A percentile compares a stretch with the other conserved stretches of the same genome.
Conservation (phyloP, 2,329 filamentous ascomycete genomes). For the Lithohypha guttulata region DNA sequence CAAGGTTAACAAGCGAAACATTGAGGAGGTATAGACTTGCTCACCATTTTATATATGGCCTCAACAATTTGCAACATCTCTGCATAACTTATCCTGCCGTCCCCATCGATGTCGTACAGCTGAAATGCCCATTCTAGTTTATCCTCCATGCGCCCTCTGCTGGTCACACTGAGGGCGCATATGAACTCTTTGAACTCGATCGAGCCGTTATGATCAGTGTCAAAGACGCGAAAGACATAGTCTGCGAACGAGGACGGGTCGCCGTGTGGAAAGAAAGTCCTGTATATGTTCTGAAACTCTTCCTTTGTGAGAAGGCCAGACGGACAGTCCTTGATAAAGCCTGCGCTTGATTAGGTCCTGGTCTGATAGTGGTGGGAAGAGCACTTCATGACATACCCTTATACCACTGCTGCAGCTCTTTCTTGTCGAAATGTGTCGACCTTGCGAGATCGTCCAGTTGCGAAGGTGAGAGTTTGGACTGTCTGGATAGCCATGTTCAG, state of each 20-base stretch:
- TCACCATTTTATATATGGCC: conserved; percentile 99
- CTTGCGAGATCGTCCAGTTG: conserved; percentile 92
- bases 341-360: neutral
- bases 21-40: conserved; percentile 12
- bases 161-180: conserved; percentile 92
- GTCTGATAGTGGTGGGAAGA: neutral
- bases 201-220: conserved; percentile 90
- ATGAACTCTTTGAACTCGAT: conserved; percentile 99
- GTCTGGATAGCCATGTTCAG: conserved; percentile 48
- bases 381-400: conserved; percentile 90
- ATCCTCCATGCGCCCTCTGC: conserved; percentile 96
- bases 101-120: conserved; percentile 96
- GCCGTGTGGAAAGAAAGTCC: conserved; percentile 98
- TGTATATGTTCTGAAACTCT: conserved; percentile 99
- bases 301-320: conserved; percentile 94
- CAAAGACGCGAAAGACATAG: conserved; percentile 98
- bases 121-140: conserved; percentile 99
- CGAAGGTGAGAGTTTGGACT: conserved; percentile 95
- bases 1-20: neutral
- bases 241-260: conserved; percentile 96
- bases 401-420: conserved; percentile 99
- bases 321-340: conserved; percentile 96
- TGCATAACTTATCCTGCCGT: conserved; percentile 97
- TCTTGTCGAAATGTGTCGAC: conserved; percentile 98
- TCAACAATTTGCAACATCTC: conserved; percentile 99